Evolutionary conservation across 2,329 filamentous ascomycete species (phyloP).

Genomic region (Trichoderma atroviride): DNA sequence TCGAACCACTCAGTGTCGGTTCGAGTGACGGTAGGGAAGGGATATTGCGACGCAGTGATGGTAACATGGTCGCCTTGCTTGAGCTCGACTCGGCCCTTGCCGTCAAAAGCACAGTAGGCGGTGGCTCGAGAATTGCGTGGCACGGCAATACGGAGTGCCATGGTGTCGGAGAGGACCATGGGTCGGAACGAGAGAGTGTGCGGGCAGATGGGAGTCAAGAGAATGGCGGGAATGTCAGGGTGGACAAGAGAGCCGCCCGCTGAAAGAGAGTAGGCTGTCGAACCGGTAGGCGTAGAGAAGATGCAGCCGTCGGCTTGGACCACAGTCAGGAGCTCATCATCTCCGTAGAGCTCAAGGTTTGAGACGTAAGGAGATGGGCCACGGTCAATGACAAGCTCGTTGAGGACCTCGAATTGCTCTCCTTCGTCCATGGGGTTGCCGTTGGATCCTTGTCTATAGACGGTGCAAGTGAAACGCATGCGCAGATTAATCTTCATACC

Average conservation of each 20-base stretch:
- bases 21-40: constrained; percentile 93
- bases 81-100: constrained; percentile 92
- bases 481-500: constrained; percentile 97
- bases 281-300: constrained; percentile 93
- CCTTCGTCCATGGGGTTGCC: constrained; percentile 71
- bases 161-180: constrained; percentile 95
- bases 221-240: constrained; percentile 93
- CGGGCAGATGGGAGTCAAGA: constrained; percentile 95
- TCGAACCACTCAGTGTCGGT: constrained; percentile 95
- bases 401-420: constrained; percentile 96
- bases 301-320: constrained; percentile 98
- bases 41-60: constrained; percentile 93
- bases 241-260: constrained; percentile 95
- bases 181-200: constrained; percentile 96
- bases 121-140: constrained; percentile 84
- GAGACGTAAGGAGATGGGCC: constrained; percentile 97
- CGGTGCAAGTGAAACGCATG: constrained; percentile 98
- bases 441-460: constrained; percentile 68
- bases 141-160: constrained; percentile 86
- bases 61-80: constrained; percentile 94
- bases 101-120: constrained; percentile 96
- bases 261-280: constrained; percentile 93
- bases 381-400: constrained; percentile 97
- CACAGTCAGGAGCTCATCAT: constrained; percentile 91
- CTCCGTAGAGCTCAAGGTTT: constrained; percentile 92